Evolutionary conservation across 2,329 filamentous ascomycete species (phyloP).

Genomic region (Talaromyces amestolkiae): DNA sequence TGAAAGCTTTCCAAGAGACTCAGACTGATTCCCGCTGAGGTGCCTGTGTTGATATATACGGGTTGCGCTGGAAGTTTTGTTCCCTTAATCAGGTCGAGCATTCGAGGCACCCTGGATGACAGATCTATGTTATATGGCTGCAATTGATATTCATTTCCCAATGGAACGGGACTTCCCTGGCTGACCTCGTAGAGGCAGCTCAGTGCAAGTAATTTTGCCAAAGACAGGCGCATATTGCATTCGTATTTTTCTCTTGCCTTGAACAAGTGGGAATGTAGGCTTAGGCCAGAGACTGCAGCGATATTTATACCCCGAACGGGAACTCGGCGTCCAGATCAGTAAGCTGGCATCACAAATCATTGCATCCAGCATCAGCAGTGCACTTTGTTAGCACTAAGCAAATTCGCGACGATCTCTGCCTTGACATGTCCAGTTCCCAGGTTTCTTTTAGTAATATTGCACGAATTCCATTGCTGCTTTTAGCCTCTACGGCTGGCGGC

Average conservation of each 20-base stretch:
- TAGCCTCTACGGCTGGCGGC: neutral
- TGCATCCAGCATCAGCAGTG: neutral
- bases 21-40: neutral
- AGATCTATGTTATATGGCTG: conserved; percentile 7
- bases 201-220: neutral
- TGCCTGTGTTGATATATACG: neutral
- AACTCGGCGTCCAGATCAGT: neutral
- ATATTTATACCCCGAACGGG: neutral
- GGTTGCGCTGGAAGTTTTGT: neutral
- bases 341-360: neutral
- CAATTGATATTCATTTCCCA: neutral
- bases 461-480: neutral
- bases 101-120: neutral
- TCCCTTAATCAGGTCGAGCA: neutral
- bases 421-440: neutral
- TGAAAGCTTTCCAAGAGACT: neutral
- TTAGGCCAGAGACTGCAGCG: neutral
- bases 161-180: neutral
- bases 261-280: neutral
- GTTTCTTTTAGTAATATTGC: neutral
- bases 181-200: neutral
- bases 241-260: neutral
- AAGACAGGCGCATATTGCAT: neutral
- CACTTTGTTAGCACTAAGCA: neutral
- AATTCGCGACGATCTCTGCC: neutral